Conservation (phyloP, 495 filamentous ascomycete genomes). For the Xylaria palmicola region DNA sequence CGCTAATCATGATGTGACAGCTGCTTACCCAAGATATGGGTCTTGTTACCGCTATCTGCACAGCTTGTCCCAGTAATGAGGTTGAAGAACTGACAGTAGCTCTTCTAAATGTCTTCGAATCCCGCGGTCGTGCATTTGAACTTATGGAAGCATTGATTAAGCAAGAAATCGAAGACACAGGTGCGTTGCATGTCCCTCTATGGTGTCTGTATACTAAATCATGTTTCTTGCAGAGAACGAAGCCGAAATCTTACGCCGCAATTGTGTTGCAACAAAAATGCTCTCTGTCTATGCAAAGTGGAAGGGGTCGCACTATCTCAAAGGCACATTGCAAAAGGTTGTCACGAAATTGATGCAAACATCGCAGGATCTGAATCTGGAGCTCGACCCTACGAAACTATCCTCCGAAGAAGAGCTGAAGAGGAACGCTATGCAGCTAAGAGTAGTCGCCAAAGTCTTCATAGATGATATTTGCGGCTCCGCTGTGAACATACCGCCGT, state of each 20-base stretch:
- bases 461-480: slow-evolving; percentile 66
- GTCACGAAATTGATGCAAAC: slow-evolving; percentile 59
- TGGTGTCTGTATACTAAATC: background rate
- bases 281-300: slow-evolving; percentile 66
- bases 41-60: slow-evolving; percentile 59
- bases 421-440: slow-evolving; percentile 59
- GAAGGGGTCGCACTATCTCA: slow-evolving; percentile 63
- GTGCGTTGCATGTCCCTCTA: slow-evolving; percentile 23
- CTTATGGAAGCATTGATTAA: slow-evolving; percentile 63
- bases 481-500: slow-evolving; percentile 54
- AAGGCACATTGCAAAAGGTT: slow-evolving; percentile 61
- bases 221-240: slow-evolving; percentile 51
- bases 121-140: slow-evolving; percentile 57
- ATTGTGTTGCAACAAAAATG: slow-evolving; percentile 68
- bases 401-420: slow-evolving; percentile 56
- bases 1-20: slow-evolving; percentile 27
- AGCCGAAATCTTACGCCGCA: slow-evolving; percentile 59
- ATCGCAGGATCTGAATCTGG: slow-evolving; percentile 61
- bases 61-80: slow-evolving; percentile 62
- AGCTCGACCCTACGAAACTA: slow-evolving; percentile 61
- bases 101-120: slow-evolving; percentile 65
- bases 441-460: slow-evolving; percentile 62
- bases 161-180: slow-evolving; percentile 63
- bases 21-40: slow-evolving; percentile 58
- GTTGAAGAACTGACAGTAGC: slow-evolving; percentile 65